Percentiles rank a stretch among this genome's conserved stretches.
phyloP scores from a whole-genome alignment of 2,329 filamentous ascomycete species.

The Aciculosporium take region DNA sequence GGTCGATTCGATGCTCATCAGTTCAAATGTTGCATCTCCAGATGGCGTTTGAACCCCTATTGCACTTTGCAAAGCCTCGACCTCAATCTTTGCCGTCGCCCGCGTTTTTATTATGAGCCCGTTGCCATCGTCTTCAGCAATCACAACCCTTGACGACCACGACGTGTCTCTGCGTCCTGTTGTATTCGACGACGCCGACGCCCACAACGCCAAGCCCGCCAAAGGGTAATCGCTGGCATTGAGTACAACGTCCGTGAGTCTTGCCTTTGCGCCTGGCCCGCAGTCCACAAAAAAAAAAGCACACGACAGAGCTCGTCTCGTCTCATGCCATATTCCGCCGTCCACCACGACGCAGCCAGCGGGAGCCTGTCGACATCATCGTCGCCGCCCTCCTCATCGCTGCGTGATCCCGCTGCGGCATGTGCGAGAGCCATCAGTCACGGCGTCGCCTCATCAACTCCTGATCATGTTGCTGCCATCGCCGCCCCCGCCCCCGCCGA shows the following conservation, averaged over 20 bases:
- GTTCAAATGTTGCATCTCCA: background rate
- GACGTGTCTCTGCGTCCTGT: too few species aligned
- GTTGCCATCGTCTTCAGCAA: too few species aligned
- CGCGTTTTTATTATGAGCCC: background rate
- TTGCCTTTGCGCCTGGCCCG: slow-evolving; percentile 6
- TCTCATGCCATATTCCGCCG: slow-evolving; percentile 11
- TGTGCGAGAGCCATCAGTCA: background rate
- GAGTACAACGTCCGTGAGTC: slow-evolving; percentile 3
- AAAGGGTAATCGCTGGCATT: background rate
- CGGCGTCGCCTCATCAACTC: background rate
- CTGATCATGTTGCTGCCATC: too few species aligned
- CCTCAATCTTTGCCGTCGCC: background rate
- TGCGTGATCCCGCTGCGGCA: background rate
- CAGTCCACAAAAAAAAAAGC: slow-evolving; percentile 3
- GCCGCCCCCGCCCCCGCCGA: too few species aligned
- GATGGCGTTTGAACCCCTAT: background rate
- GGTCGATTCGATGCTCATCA: background rate
- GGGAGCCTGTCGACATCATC: slow-evolving; percentile 11
- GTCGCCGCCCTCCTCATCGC: slow-evolving; percentile 9
- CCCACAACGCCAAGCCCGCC: background rate
- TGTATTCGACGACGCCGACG: background rate
- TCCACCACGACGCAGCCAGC: slow-evolving; percentile 9
- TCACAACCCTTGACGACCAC: background rate
- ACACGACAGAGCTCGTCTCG: slow-evolving; percentile 10
- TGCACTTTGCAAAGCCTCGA: background rate